Percentiles rank a stretch among this genome's conserved stretches.
Evolutionary conservation across 1,139 yeast genomes (phyloP).

Genomic region (Debaryomycetaceae sp.): DNA sequence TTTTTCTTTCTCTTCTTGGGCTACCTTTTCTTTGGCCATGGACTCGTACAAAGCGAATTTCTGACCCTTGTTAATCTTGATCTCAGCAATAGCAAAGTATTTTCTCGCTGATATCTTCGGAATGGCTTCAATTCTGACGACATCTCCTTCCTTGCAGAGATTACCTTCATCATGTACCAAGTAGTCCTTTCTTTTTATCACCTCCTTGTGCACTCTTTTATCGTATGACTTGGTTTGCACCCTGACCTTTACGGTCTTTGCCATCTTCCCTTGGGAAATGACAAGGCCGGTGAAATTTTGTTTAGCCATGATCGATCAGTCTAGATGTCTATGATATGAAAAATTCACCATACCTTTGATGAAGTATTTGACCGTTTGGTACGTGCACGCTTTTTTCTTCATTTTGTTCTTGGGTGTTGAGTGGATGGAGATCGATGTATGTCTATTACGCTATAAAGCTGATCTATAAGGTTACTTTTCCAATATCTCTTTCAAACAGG

Average conservation of each 20-base stretch:
- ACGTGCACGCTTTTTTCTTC: background rate
- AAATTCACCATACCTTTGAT: background rate
- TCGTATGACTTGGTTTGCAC: conserved; percentile 72
- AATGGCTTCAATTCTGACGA: conserved; percentile 88
- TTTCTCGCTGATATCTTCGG: conserved; percentile 83
- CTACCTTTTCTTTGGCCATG: conserved; percentile 66
- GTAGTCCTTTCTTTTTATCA: conserved; percentile 76
- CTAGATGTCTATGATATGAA: background rate
- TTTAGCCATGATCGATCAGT: conserved; percentile 57
- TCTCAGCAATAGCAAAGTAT: conserved; percentile 91
- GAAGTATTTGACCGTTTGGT: background rate
- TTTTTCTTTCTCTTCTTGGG: conserved; percentile 55
- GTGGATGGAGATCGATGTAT: too few relatives aligned
- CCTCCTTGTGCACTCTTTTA: conserved; percentile 68
- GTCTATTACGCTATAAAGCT: background rate
- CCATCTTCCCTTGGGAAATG: conserved; percentile 93
- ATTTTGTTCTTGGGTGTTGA: too few relatives aligned
- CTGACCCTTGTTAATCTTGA: conserved; percentile 84
- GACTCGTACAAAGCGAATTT: conserved; percentile 79
- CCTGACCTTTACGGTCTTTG: conserved; percentile 91
- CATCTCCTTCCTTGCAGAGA: conserved; percentile 90
- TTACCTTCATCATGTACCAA: conserved; percentile 93
- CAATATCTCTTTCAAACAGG: conserved; percentile 13
- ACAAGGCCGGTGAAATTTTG: conserved; percentile 92
- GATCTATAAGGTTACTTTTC: background rate